These are phyloP conservation scores for Sanghuangporus weigelae DNA, from an alignment of 1,284 basidiomycete species.

Conservation along the genomic window DNA sequence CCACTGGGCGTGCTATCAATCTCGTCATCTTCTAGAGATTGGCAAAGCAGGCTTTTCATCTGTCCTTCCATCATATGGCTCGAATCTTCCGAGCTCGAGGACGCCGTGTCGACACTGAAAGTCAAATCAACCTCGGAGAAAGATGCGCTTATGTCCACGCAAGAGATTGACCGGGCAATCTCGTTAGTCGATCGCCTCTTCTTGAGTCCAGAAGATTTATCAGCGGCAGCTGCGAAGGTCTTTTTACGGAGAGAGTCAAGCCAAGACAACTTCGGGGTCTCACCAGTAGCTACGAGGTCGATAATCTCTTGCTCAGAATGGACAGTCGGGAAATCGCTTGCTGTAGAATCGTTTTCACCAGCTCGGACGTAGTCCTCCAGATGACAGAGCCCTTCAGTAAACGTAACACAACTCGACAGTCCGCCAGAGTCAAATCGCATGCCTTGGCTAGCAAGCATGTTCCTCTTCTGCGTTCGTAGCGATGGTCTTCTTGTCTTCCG, in stretches of 20 bases:
- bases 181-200: background rate
- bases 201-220: background rate
- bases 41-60: background rate
- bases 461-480: background rate
- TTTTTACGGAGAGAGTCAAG: background rate
- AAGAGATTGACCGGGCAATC: background rate
- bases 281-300: background rate
- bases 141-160: background rate
- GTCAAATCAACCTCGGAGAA: background rate
- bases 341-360: background rate
- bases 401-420: constrained; percentile 13
- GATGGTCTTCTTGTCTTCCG: background rate
- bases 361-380: constrained; percentile 9
- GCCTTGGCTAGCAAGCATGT: constrained; percentile 1
- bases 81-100: background rate
- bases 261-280: background rate
- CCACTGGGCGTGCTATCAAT: background rate
- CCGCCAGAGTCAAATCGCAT: constrained; percentile 10
- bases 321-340: background rate
- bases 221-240: background rate
- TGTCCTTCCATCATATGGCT: background rate
- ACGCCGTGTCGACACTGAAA: background rate
- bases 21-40: background rate
- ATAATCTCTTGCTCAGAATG: constrained; percentile 2
- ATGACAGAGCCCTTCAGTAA: constrained; percentile 13